Conservation (phyloP, 768 basidiomycete species). For the Tricholoma flavovirens region DNA sequence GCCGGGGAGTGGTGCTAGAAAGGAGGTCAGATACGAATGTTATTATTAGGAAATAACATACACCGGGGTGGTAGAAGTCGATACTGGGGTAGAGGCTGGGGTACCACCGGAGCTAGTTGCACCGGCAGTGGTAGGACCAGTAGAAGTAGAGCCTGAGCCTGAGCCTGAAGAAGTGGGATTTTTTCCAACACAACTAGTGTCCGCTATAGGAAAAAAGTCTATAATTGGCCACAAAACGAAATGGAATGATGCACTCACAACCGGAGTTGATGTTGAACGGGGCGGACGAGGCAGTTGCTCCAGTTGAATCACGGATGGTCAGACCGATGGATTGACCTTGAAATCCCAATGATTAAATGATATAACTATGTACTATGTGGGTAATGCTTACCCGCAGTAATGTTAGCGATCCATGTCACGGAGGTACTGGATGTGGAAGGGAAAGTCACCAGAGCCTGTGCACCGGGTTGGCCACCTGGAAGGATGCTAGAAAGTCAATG, state of each 20-base stretch:
- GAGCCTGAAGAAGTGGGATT: slow-evolving; percentile 14
- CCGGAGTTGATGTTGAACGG: slow-evolving; percentile 43
- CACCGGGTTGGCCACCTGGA: slow-evolving; percentile 41
- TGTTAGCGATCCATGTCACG: slow-evolving; percentile 52
- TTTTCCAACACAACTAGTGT: slow-evolving; percentile 31
- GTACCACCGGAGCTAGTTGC: slow-evolving; percentile 9
- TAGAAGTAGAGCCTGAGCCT: slow-evolving; percentile 8
- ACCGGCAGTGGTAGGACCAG: slow-evolving; percentile 10
- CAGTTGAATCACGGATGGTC: slow-evolving; percentile 55
- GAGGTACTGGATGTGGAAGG: slow-evolving; percentile 31
- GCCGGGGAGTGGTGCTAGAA: background rate
- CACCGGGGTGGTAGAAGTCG: slow-evolving; percentile 8
- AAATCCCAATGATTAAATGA: slow-evolving; percentile 1
- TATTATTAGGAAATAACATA: background rate
- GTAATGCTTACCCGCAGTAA: slow-evolving; percentile 34
- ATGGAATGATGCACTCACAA: slow-evolving; percentile 34
- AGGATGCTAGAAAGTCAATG: slow-evolving; percentile 38
- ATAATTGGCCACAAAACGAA: background rate
- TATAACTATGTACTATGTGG: background rate
- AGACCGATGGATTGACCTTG: slow-evolving; percentile 52
- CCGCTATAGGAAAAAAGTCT: slow-evolving; percentile 19
- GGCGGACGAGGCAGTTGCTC: slow-evolving; percentile 43
- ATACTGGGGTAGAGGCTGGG: slow-evolving; percentile 3
- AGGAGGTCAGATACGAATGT: background rate
- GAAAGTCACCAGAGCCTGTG: slow-evolving; percentile 41